Base-by-base conservation (phyloP, 108 stramenopile species). In the Cyclotella baltica region DNA sequence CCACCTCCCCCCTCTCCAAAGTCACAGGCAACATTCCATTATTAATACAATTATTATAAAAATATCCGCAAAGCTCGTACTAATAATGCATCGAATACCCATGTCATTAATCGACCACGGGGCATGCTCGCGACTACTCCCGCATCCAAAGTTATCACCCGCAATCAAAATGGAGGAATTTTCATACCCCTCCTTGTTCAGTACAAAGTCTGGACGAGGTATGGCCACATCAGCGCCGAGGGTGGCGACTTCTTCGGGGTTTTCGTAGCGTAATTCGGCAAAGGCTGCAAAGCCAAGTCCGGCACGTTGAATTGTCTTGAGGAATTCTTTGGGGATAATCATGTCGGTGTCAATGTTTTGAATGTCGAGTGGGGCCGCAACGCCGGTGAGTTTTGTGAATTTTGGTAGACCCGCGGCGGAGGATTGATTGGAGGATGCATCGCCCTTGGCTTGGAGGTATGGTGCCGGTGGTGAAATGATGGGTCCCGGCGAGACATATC, bases 1-100 rank as follows among this genome's bases (percentile, higher is more conserved):
- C 93, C 34, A 98, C 83, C 72, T 92, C 84, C 35, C 83, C 85
- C 37, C 93, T 85, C 8, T 85, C 73, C 53, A 98, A 79, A 22
- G 85, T 92, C 31, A 98, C 83, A 38, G 97, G 97, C 46, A 96
- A 87, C 94, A 98, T 98, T 15, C 97, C 97, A 69, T 98, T 98
- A 83, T 98, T 98, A 77, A 98, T 96, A 83, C 97, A 98, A 80
- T 98, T 98, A 86, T 96, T 96, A 90, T 93, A 98, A 83, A 98
- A 98, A 98, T 98, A 75, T 98, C 97, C 36, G 95, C 95, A 85
- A 98, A 98, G 15, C 89, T 90, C 47, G 97, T 96, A 61, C 89
- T 85, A 72, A 98, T 95, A 73, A 98, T 87, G 76, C 92, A 94
- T 63, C 89, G 80, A 68, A 97, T 93, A 22, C 97, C 97, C 90